Base-by-base conservation (phyloP, 1,139 yeast species). In the Entelexis paramagnoliae region DNA sequence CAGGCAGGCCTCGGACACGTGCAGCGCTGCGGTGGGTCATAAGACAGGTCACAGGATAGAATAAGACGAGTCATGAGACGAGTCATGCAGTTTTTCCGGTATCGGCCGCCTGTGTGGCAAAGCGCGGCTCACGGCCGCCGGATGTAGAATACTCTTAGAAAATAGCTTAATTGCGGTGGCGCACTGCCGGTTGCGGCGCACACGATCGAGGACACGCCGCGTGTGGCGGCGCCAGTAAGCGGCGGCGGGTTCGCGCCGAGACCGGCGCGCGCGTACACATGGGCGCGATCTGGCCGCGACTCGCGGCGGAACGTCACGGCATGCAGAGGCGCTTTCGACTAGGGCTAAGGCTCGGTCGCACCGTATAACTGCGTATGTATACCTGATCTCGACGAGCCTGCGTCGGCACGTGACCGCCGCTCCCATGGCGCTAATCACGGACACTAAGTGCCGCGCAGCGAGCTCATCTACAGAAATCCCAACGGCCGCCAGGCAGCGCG, bases 341-440 rank as follows among this genome's bases (percentile, higher is more conserved):
- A 13, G 17, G 32, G 20, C 43, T 40, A 40, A 5, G 16, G 45
- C 45, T 41, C 45, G 45, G 34, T 41, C 45, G 34, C 34, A 28
- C 45, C 45, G 45, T 41, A 41, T 41, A 20, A 20, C 41, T 22
- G 41, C 28, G 28, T 36, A 36, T 13, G 19, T 11, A 20, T 36
- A 20, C 41, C 28, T 36, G 41, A 22, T 36, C 41, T 20, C 41
- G 28, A 5, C 2, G 28, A 11, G 17, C 13, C 34, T n/a, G 34
- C 17, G 34, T 4, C 17, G 9, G 17, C 34, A 32, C 34, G 34
- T 32, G 34, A 32, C 17, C 16, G 5, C 17, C 8, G 13, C 34
- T 8, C 17, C 8, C 13, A n/a, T 32, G 34, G 17, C 16, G 34
- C 9, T 35, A 35, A 20, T 35, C 39, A 35, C 17, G 39, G 17